Evolutionary conservation across 495 filamentous ascomycete species (phyloP).

Genomic region (Penicillium flavigenum): DNA sequence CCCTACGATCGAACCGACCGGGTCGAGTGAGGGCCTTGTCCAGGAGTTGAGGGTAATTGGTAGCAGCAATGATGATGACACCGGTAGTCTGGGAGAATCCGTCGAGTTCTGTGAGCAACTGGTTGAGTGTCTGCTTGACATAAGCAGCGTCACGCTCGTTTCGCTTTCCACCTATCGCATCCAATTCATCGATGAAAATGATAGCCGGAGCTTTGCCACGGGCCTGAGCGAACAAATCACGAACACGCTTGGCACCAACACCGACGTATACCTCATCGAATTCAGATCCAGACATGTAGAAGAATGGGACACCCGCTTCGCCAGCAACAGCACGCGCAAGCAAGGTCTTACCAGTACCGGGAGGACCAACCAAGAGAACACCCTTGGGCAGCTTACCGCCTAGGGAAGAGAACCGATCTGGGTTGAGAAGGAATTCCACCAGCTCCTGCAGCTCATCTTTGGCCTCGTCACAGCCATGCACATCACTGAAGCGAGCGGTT

Average conservation of each 20-base stretch:
- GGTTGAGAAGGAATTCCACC: constrained; percentile 92
- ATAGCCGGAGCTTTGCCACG: constrained; percentile 90
- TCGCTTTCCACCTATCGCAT: constrained; percentile 92
- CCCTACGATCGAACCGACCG: constrained; percentile 91
- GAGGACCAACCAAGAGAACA: constrained; percentile 91
- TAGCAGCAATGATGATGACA: constrained; percentile 92
- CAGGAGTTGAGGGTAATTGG: constrained; percentile 90
- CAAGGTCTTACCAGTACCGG: constrained; percentile 97
- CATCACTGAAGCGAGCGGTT: constrained; percentile 86
- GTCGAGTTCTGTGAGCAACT: constrained; percentile 96
- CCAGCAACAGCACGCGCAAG: constrained; percentile 94
- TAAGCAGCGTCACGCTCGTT: constrained; percentile 95
- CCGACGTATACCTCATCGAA: constrained; percentile 99
- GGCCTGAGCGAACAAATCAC: constrained; percentile 87
- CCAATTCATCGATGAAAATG: constrained; percentile 97
- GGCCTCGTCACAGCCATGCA: constrained; percentile 96
- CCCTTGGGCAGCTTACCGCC: constrained; percentile 97
- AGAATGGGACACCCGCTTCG: constrained; percentile 96
- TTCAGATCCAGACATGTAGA: constrained; percentile 99
- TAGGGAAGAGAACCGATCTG: constrained; percentile 83
- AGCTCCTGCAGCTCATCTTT: constrained; percentile 97
- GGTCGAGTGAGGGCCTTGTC: constrained; percentile 94
- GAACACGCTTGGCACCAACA: constrained; percentile 95
- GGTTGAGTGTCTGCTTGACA: constrained; percentile 94
- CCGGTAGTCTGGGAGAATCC: constrained; percentile 92